Evolutionary conservation across 805 yeast species (phyloP), one percentile per base, ranked within the genome.

Genomic region (Metschnikowia shivogae): DNA sequence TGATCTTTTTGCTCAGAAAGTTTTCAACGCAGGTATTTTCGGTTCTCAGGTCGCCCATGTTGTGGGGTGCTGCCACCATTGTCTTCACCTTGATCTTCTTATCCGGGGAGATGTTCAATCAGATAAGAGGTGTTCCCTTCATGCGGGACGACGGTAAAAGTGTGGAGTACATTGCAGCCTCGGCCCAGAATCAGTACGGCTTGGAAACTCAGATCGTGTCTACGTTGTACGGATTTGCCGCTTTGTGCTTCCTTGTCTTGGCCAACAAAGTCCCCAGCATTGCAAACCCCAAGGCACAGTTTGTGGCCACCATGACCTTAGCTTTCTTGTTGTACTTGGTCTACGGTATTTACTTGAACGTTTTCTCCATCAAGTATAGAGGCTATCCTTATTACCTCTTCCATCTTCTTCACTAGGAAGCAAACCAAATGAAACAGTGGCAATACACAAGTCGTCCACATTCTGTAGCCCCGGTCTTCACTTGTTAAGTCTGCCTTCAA

Each of bases 101-200:
- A 39, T 73, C 92, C 6, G 99, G 99, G 13, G 86, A 89, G 67
- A 93, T 93, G 99, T 93, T 81, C 76, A 90, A 89, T 63, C 77
- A 79, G 54, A 93, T 93, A 51, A 80, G 97, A 82, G 48, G 90
- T 48, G 52, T 89, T 74, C 70, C 74, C 45, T 53, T 39, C 31
- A 39, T 53, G 38, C 35, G 36, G 12, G 55, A 52, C 12, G 32
- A 36, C 11, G 49, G 44, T 4, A 29, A 24, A 2, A 22, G 22
- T n/a, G 43, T 45, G 9, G 55, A 52, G 46, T 46, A 52, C 26
- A 43, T 52, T 29, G 43, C 47, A 1, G 41, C 49, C 9, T 31
- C 44, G 12, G 32, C 54, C 4, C 57, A 84, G 58, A 70, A 68
- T 41, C 99, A 93, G 65, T 76, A 78, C 41, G 97, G 89, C 6